A percentile compares a stretch with the other conserved stretches of the same genome.
These are phyloP conservation scores for Suhomyces wounanorum DNA, from an alignment of 1,139 yeast genomes.

Conservation along the genomic window DNA sequence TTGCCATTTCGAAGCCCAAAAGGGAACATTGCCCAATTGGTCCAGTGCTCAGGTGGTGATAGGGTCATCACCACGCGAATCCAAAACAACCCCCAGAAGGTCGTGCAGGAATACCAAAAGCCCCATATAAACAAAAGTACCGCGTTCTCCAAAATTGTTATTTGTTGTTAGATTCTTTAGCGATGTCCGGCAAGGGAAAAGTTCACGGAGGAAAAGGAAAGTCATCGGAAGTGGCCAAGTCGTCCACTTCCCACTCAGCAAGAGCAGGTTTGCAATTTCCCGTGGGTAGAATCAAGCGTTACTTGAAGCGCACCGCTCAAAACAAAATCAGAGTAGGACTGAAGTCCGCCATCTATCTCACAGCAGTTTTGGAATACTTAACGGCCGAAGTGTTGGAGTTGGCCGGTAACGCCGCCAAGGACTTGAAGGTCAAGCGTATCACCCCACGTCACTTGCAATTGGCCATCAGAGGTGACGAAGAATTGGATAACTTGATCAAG, in stretches of 20 bases:
- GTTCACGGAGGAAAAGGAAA: constrained; percentile 97
- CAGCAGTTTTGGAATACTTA: constrained; percentile 95
- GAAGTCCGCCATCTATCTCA: constrained; percentile 93
- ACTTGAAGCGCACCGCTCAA: constrained; percentile 87
- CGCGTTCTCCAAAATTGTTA: constrained; percentile 11
- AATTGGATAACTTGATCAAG: constrained; percentile 89
- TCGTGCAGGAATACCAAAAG: constrained; percentile 9
- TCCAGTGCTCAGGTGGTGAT: neutral
- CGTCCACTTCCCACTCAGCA: constrained; percentile 86
- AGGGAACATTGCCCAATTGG: neutral
- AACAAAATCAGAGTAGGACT: constrained; percentile 96
- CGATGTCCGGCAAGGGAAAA: constrained; percentile 85
- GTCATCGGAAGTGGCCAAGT: constrained; percentile 68
- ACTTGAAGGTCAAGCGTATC: constrained; percentile 96
- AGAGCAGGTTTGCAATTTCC: constrained; percentile 98
- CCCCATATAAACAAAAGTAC: constrained; percentile 13
- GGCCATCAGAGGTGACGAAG: constrained; percentile 99
- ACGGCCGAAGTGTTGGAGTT: constrained; percentile 98
- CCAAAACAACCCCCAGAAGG: constrained; percentile 6
- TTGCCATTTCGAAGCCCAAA: neutral
- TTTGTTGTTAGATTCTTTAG: constrained; percentile 13
- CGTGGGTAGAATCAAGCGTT: constrained; percentile 97
- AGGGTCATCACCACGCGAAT: neutral
- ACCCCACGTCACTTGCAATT: constrained; percentile 98
- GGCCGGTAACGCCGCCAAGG: constrained; percentile 99